Conservation (phyloP, 495 filamentous ascomycete genomes). For the Penicillium subrubescens region DNA sequence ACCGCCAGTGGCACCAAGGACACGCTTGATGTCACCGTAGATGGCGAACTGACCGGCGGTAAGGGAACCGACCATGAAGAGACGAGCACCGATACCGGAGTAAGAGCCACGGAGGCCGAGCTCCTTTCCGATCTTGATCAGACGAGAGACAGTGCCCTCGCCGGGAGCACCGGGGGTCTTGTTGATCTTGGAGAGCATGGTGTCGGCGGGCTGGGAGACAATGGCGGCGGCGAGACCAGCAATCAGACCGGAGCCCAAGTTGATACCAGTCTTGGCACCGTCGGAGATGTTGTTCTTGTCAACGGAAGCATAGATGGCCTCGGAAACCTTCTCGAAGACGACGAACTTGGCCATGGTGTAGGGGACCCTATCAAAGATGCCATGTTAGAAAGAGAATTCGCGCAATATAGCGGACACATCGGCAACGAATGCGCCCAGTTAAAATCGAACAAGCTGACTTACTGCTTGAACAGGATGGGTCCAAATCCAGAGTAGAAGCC, state of each 20-base stretch:
- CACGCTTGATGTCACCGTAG: slow-evolving; percentile 67
- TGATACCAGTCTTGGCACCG: slow-evolving; percentile 79
- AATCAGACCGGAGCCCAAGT: slow-evolving; percentile 92
- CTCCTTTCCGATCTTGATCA: slow-evolving; percentile 96
- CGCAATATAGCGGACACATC: background rate
- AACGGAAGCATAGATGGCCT: slow-evolving; percentile 68
- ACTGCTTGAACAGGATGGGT: slow-evolving; percentile 95
- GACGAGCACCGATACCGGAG: slow-evolving; percentile 83
- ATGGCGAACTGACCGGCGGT: slow-evolving; percentile 97
- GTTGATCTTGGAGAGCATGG: slow-evolving; percentile 99
- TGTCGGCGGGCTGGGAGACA: slow-evolving; percentile 97
- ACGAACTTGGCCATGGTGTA: slow-evolving; percentile 99
- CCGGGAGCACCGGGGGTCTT: slow-evolving; percentile 96
- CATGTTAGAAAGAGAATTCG: slow-evolving; percentile 8
- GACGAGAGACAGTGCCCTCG: slow-evolving; percentile 86
- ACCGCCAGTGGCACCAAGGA: slow-evolving; percentile 70
- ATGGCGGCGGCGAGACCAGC: slow-evolving; percentile 97
- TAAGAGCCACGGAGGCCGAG: slow-evolving; percentile 88
- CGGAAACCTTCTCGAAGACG: slow-evolving; percentile 96
- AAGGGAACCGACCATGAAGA: slow-evolving; percentile 64
- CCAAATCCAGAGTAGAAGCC: slow-evolving; percentile 96
- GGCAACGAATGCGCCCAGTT: background rate
- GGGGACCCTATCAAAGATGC: slow-evolving; percentile 67
- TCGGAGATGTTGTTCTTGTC: slow-evolving; percentile 79
- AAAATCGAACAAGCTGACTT: slow-evolving; percentile 37